Evolutionary conservation across 2,329 filamentous ascomycete genomes (phyloP).

Genomic region (Dactylellina cionopaga): DNA sequence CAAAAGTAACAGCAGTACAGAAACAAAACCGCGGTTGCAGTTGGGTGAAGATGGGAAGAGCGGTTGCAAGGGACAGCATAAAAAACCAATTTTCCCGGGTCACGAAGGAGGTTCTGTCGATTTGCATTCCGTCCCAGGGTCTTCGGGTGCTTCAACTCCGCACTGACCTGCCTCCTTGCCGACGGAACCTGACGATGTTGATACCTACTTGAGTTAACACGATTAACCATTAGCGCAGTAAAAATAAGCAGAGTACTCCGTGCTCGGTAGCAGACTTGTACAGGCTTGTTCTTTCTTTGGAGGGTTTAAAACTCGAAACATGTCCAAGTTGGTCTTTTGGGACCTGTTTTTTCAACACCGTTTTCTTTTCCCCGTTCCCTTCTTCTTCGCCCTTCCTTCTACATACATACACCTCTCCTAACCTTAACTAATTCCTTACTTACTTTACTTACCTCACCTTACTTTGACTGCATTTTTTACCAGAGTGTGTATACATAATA

Average conservation of each 20-base stretch:
- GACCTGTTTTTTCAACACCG: constrained; percentile 41
- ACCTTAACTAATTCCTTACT: constrained; percentile 1
- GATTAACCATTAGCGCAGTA: constrained; percentile 32
- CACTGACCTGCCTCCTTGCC: constrained; percentile 46
- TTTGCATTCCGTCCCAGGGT: constrained; percentile 13
- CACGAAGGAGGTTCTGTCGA: background rate
- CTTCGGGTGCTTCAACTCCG: background rate
- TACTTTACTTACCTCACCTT: constrained; percentile 1
- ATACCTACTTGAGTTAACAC: background rate
- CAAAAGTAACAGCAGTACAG: too few relatives aligned
- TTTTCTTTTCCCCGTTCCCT: constrained; percentile 36
- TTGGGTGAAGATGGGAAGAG: background rate
- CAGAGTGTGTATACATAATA: constrained; percentile 27
- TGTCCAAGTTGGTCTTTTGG: constrained; percentile 45
- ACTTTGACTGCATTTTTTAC: constrained; percentile 4
- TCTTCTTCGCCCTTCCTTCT: constrained; percentile 20
- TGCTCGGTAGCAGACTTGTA: constrained; percentile 51
- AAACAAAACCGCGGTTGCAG: background rate
- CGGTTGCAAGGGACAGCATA: background rate
- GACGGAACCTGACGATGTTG: background rate
- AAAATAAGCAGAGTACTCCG: constrained; percentile 19
- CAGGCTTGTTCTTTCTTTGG: constrained; percentile 16
- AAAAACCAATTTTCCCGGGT: constrained; percentile 22
- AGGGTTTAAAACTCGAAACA: constrained; percentile 34
- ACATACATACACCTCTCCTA: background rate